Evolutionary conservation across 306 rosid species (phyloP), one percentile per base, ranked within the genome.

Genomic region (Morella rubra): DNA sequence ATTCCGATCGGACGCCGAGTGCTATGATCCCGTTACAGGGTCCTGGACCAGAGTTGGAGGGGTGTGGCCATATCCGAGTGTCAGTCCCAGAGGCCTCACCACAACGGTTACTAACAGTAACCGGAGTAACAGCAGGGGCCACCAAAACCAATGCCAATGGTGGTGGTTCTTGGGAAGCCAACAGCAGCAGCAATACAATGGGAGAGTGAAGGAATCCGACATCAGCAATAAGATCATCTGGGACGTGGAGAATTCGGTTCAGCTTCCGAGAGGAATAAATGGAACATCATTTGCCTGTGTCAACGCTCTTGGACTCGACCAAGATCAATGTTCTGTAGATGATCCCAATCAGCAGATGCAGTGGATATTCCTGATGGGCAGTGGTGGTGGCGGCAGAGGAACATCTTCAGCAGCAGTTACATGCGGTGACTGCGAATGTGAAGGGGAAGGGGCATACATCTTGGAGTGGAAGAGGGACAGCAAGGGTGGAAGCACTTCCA

Each of bases 71-170:
- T 65, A 16, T 41, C 71, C 14, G 22, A 65, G 46, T 40, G 71
- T 65, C n/a, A 65, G 71, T 41, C 71, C 71, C 3, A 65, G 15
- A 41, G 71, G 71, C 71, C 27, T 65, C 49, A 65, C 50, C 49
- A 41, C 71, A 14, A 40, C 71, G 3, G 20, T 41, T 42, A 65
- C 71, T 5, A 49, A 9, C 14, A 4, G 5, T 49, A 15, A 49
- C 53, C 11, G 14, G 53, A 49, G 53, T 49, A 14, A 1, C 70
- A 41, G 11, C 70, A 15, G 45, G 22, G 19, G 32, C 61, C 24
- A 55, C 62, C 27, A 53, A 18, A 14, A 18, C 37, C 65, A 62
- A 62, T 40, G 15, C 71, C 71, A 65, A 18, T 42, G 45, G 71
- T 65, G 71, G 71, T 41, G 50, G 49, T 65, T 65, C 22, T n/a